These are phyloP conservation scores for Fagopyrum homotropicum DNA, from an alignment of 148 eudicot genomes.

Conservation along the genomic window DNA sequence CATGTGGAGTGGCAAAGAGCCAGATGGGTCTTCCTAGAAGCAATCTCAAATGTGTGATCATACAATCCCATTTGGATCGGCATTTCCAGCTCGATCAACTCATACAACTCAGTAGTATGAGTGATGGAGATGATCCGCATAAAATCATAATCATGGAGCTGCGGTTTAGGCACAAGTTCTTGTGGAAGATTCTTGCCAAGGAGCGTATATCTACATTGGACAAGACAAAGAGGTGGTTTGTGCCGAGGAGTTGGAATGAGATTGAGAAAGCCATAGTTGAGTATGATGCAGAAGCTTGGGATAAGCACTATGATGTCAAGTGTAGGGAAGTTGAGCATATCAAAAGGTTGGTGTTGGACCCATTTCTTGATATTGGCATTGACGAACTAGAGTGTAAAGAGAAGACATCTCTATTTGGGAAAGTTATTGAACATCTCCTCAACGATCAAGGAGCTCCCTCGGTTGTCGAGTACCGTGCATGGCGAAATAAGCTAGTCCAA, in stretches of 20 bases:
- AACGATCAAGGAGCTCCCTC: not conserved
- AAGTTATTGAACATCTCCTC: not conserved
- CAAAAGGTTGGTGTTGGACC: not conserved
- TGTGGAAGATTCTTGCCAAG: not conserved
- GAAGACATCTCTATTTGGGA: not conserved
- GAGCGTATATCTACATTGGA: too few species aligned
- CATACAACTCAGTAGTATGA: not conserved
- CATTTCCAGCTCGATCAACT: not conserved
- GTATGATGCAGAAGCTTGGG: not conserved
- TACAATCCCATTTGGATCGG: not conserved
- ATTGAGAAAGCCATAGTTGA: not conserved
- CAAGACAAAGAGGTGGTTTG: not conserved
- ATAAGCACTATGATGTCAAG: not conserved
- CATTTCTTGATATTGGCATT: not conserved
- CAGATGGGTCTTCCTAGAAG: not conserved
- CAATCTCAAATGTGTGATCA: not conserved
- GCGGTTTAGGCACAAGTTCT: not conserved
- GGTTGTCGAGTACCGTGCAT: not conserved
- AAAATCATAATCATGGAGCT: not conserved
- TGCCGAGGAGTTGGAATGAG: not conserved
- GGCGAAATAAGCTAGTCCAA: not conserved
- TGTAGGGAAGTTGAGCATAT: not conserved
- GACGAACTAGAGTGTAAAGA: not conserved
- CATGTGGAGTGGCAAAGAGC: not conserved
- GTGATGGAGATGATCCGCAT: not conserved